These are phyloP conservation scores for Paraphaeosphaeria minitans DNA, from an alignment of 2,329 filamentous ascomycete genomes.

Conservation along the genomic window DNA sequence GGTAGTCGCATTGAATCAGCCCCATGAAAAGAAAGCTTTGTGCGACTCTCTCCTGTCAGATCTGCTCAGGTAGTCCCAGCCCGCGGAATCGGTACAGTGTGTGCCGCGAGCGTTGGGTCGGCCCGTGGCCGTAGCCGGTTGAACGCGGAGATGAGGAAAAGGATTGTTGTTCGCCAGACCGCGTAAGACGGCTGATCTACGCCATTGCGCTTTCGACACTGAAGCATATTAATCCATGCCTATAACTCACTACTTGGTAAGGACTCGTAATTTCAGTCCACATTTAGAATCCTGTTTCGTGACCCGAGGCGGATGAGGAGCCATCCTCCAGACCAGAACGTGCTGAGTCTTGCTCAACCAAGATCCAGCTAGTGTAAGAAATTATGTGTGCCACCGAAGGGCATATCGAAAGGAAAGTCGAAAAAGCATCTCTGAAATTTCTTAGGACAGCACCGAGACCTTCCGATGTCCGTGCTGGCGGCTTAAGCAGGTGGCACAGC, in stretches of 20 bases:
- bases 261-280: constrained; percentile 11
- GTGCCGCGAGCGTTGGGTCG: constrained; percentile 34
- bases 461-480: constrained; percentile 39
- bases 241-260: constrained; percentile 17
- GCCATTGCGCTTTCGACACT: constrained; percentile 26
- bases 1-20: constrained; percentile 14
- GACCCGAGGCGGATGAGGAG: constrained; percentile 4
- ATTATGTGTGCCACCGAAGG: constrained; percentile 37
- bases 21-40: constrained; percentile 11
- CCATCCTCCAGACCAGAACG: constrained; percentile 10
- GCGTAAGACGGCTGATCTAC: constrained; percentile 39
- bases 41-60: constrained; percentile 8
- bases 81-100: constrained; percentile 21
- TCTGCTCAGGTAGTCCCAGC: constrained; percentile 1
- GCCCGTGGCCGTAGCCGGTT: constrained; percentile 26
- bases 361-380: constrained; percentile 14
- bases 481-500: constrained; percentile 37
- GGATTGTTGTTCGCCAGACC: constrained; percentile 10
- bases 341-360: constrained; percentile 17
- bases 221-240: constrained; percentile 26
- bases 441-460: constrained; percentile 26
- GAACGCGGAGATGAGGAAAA: constrained; percentile 22
- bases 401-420: constrained; percentile 23
- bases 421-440: constrained; percentile 30
- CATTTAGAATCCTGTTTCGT: constrained; percentile 9